Evolutionary conservation across 768 basidiomycete species (phyloP).

Genomic region (Kwoniella dendrophila): DNA sequence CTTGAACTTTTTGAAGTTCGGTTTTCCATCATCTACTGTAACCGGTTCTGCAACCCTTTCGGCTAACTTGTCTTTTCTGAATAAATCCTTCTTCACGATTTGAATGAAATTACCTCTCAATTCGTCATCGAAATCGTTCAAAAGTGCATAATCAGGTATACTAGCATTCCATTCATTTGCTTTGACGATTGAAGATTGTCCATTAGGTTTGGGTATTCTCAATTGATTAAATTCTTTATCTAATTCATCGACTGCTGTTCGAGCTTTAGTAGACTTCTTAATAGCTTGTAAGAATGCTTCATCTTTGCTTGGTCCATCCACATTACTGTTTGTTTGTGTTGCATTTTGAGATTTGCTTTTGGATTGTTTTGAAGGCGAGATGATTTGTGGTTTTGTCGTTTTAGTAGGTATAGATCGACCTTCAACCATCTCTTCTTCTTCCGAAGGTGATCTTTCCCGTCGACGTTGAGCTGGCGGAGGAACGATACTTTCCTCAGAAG

Average conservation of each 20-base stretch:
- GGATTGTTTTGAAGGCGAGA: constrained; percentile 2
- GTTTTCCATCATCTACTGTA: constrained; percentile 37
- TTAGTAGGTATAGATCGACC: neutral
- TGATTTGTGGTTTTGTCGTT: neutral
- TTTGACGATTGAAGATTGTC: constrained; percentile 16
- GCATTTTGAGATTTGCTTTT: constrained; percentile 7
- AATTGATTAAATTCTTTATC: constrained; percentile 54
- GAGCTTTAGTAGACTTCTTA: constrained; percentile 41
- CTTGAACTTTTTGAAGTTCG: constrained; percentile 56
- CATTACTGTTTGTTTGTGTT: neutral
- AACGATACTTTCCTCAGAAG: constrained; percentile 1
- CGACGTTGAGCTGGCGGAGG: constrained; percentile 23
- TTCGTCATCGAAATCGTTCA: constrained; percentile 50
- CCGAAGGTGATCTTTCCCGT: constrained; percentile 21
- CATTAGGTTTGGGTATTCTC: constrained; percentile 43
- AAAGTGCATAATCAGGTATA: constrained; percentile 41
- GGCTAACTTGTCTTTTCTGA: constrained; percentile 44
- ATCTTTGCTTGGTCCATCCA: constrained; percentile 33
- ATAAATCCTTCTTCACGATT: constrained; percentile 51
- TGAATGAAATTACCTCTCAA: constrained; percentile 53
- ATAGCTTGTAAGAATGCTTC: constrained; percentile 50
- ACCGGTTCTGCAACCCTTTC: constrained; percentile 6
- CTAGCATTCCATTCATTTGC: constrained; percentile 28
- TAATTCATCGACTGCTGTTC: constrained; percentile 50
- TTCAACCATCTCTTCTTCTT: constrained; percentile 30